Evolutionary conservation across 2,329 filamentous ascomycete genomes (phyloP).

Genomic region (Fusarium sp.): DNA sequence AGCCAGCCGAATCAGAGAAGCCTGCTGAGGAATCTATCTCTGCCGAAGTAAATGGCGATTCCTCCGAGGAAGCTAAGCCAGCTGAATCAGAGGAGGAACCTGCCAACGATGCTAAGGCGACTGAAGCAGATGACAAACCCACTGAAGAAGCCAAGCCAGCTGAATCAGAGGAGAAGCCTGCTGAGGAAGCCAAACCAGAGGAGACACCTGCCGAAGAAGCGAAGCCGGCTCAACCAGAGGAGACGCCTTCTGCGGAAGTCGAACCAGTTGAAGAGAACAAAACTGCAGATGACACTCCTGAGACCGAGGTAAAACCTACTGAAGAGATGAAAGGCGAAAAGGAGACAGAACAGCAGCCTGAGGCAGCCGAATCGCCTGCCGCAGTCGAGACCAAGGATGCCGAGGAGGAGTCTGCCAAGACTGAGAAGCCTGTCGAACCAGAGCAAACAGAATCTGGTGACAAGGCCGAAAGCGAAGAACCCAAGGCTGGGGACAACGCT

Average conservation of each 20-base stretch:
- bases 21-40: neutral
- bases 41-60: neutral
- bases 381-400: neutral
- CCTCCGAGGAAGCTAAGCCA: neutral
- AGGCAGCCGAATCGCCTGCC: neutral
- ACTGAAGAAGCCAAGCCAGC: neutral
- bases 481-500: neutral
- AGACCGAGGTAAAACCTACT: neutral
- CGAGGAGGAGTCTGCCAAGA: neutral
- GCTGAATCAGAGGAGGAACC: neutral
- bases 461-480: neutral
- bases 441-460: constrained; percentile 1
- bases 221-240: constrained; percentile 1
- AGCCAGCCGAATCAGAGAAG: too few species aligned
- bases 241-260: neutral
- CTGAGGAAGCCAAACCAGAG: constrained; percentile 1
- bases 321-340: neutral
- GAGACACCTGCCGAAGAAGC: neutral
- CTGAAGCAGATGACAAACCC: neutral
- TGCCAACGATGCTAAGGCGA: neutral
- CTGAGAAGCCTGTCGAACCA: neutral
- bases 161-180: neutral
- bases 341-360: neutral
- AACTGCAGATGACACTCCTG: neutral
- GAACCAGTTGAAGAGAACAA: neutral